Evolutionary conservation across 2,329 filamentous ascomycete species (phyloP).

Genomic region (Aaosphaeria arxii): DNA sequence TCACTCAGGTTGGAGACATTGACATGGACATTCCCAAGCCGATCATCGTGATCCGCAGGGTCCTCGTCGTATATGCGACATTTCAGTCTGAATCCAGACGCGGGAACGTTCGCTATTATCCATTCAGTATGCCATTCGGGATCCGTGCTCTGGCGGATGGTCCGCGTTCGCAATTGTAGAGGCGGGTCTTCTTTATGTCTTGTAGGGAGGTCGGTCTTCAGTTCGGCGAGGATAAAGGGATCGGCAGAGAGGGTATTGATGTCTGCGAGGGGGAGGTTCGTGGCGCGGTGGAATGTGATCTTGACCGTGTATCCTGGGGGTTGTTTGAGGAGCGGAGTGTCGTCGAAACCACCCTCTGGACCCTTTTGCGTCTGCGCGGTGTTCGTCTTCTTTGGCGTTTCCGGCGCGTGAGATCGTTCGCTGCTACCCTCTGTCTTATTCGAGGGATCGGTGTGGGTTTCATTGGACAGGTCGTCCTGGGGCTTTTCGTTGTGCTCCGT

Average conservation of each 20-base stretch:
- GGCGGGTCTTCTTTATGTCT: slow-evolving; percentile 84
- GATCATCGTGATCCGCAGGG: slow-evolving; percentile 78
- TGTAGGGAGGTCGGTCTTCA: slow-evolving; percentile 66
- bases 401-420: slow-evolving; percentile 4
- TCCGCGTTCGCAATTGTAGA: slow-evolving; percentile 71
- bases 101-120: slow-evolving; percentile 83
- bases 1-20: slow-evolving; percentile 59
- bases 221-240: slow-evolving; percentile 75
- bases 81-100: slow-evolving; percentile 78
- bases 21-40: slow-evolving; percentile 81
- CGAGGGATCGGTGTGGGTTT: background rate
- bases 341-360: slow-evolving; percentile 76
- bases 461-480: background rate
- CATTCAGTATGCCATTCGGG: slow-evolving; percentile 83
- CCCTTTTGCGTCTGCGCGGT: slow-evolving; percentile 28
- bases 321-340: slow-evolving; percentile 70
- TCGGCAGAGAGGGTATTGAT: slow-evolving; percentile 75
- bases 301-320: slow-evolving; percentile 79
- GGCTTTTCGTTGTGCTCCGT: slow-evolving; percentile 6
- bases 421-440: slow-evolving; percentile 4
- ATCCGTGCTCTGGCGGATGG: slow-evolving; percentile 67
- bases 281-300: slow-evolving; percentile 78
- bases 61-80: slow-evolving; percentile 90
- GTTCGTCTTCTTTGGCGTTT: slow-evolving; percentile 24
- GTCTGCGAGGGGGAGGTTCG: slow-evolving; percentile 80